Percentiles rank a stretch among this genome's conserved stretches.
Evolutionary conservation across 495 filamentous ascomycete species (phyloP).

Genomic region (Lophium mytilinum): DNA sequence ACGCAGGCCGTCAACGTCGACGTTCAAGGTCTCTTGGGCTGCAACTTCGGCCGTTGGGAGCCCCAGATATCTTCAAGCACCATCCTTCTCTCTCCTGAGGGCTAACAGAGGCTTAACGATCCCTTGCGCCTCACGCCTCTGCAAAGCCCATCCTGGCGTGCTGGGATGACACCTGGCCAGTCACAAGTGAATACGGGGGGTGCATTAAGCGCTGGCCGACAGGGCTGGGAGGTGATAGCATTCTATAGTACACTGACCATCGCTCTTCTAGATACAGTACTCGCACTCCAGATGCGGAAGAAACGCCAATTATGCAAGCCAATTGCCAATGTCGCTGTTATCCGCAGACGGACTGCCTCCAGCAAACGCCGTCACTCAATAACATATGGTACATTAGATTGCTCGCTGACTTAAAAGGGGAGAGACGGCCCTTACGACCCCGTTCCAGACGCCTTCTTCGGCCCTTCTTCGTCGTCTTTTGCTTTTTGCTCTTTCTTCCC

Average conservation of each 20-base stretch:
- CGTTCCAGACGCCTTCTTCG: slow-evolving; percentile 55
- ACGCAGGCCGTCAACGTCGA: too few species aligned
- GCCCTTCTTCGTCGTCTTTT: slow-evolving; percentile 33
- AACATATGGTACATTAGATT: not conserved
- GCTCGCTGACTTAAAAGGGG: not conserved
- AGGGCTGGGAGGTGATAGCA: not conserved
- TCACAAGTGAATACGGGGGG: not conserved
- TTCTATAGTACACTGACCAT: too few species aligned
- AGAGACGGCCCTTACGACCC: slow-evolving; percentile 8
- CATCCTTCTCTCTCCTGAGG: not conserved
- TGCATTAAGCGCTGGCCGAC: slow-evolving; percentile 14
- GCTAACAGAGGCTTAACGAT: not conserved
- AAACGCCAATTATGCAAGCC: slow-evolving; percentile 17
- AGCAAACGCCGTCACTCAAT: slow-evolving; percentile 9
- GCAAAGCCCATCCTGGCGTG: not conserved
- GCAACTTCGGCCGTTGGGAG: too few species aligned
- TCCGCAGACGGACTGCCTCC: not conserved
- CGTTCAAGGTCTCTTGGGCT: too few species aligned
- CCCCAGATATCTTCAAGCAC: too few species aligned
- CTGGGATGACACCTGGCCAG: not conserved
- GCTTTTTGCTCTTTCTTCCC: slow-evolving; percentile 27
- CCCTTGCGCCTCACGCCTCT: not conserved
- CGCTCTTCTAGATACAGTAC: slow-evolving; percentile 2
- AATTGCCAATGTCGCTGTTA: not conserved
- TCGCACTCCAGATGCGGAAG: not conserved